Evolutionary conservation across 208 protist species (phyloP), one percentile per base, ranked within the genome.

Genomic region (Acanthamoeba royreba): DNA sequence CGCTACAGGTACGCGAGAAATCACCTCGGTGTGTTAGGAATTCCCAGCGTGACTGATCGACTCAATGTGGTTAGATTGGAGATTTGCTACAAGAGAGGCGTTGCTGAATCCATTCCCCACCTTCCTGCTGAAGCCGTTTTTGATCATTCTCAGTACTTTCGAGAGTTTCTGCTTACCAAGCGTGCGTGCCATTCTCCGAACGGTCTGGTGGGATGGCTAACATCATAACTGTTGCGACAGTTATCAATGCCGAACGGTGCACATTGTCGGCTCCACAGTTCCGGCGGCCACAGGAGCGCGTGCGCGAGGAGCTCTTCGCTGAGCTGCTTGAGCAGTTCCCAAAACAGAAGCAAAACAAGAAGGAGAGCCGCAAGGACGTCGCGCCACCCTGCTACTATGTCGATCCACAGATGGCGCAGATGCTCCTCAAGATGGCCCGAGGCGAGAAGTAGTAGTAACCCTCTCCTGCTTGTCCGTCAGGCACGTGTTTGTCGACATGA

Each of bases 171-270:
- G 2, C 0, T 90, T 35, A 90, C 83, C 46, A 90, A 90, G 45
- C 17, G 83, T 90, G 19, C 53, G 83, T 58, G 17, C 52, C 25
- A 22, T 25, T 61, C 52, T 61, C 52, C 25, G 19, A 22, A 17
- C 25, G 19, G 19, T 28, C 17, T 61, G 52, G 52, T 25, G 19
- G 19, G 22, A 61, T 61, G 52, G 19, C 25, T 61, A 61, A 28
- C 19, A 17, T 61, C 52, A 28, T 61, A 28, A 61, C 25, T 61
- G 52, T 61, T 28, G 17, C 52, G 22, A 61, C 83, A 90, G 83
- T 90, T 28, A 90, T 90, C 46, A 90, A 90, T 35, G 83, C 83
- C 22, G 83, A 90, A 52, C 28, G 83, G 31, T 90, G 83, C 38
- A 31, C 83, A 17, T 19, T 90, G 83, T 90, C 83, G 38, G 83